Base-by-base conservation (phyloP, 31 red algal genomes). In the Asparagopsis taxiformis region DNA sequence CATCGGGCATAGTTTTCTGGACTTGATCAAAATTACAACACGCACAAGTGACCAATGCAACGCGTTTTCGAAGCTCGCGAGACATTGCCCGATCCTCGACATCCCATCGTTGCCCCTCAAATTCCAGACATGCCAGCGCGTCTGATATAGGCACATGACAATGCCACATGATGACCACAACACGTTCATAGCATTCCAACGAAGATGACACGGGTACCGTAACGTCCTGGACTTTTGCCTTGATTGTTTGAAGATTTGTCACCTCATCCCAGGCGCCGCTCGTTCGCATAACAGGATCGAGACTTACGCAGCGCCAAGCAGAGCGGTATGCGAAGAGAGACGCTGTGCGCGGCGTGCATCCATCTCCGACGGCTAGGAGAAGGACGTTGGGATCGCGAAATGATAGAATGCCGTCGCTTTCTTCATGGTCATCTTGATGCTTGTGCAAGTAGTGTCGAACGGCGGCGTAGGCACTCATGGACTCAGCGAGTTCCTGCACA, bases 81-180 rank as follows among this genome's bases (percentile, higher is more conserved):
- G 67, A 73, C 23, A 26, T 19, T 23, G 13, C 43, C 28, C 29
- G 33, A 41, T 59, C 64, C 35, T 31, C 43, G 33, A 55, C 46
- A 43, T 79, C 79, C 60, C 70, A 65, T 51, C 49, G 46, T 9
- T 29, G 73, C 1, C 74, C 89, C 7, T 66, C 33, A 70, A 91
- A 75, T 34, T 63, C 72, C 63, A 92, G 43, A 72, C 89, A 92
- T 26, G 54, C 81, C 33, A 83, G 15, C 25, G 89, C 79, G 29
- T 92, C 89, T 22, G 62, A 26, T 5, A 92, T 66, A 15, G 65
- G 64, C 7, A 62, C 60, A 68, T 92, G 89, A 38, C 70, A 74
- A 74, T 92, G 89, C 89, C 89, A 92, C 79, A 92, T 77, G 20
- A 92, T 57, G 1, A 92, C 71, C 28, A 92, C 79, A 41, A 80